Evolutionary conservation across 345 rosid genomes (phyloP).

Genomic region (Hirschfeldia incana): DNA sequence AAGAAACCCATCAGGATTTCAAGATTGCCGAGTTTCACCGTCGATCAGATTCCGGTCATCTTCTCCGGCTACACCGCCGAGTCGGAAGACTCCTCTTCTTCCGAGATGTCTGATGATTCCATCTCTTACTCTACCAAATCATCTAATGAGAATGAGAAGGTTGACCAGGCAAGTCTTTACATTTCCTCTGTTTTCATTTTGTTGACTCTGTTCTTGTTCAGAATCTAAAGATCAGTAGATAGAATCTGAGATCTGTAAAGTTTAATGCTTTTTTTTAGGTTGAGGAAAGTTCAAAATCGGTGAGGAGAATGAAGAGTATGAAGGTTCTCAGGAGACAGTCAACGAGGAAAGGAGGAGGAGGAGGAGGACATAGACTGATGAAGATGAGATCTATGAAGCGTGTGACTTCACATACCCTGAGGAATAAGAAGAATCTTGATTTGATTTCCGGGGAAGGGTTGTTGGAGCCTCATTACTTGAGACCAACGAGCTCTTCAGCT

Average conservation of each 20-base stretch:
- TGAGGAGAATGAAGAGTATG: constrained; percentile 47
- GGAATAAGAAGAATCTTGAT: constrained; percentile 20
- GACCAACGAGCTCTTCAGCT: constrained; percentile 41
- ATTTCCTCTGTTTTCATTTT: not conserved
- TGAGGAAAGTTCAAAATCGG: constrained; percentile 49
- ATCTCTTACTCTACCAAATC: constrained; percentile 36
- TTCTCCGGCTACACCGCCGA: constrained; percentile 43
- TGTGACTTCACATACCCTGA: constrained; percentile 24
- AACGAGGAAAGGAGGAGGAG: constrained; percentile 48
- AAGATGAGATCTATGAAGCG: constrained; percentile 49
- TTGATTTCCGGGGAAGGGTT: not conserved
- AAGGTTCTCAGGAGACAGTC: constrained; percentile 49
- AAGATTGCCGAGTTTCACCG: constrained; percentile 42
- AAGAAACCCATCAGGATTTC: constrained; percentile 49
- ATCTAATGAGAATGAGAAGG: constrained; percentile 25
- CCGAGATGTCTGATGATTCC: constrained; percentile 40
- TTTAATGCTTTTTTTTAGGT: not conserved
- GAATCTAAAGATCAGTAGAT: constrained; percentile 11
- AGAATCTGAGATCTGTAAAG: constrained; percentile 29
- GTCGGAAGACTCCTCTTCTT: constrained; percentile 41
- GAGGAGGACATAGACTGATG: constrained; percentile 23
- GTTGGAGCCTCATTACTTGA: constrained; percentile 36
- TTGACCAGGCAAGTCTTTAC: constrained; percentile 28
- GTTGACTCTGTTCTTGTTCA: constrained; percentile 20
- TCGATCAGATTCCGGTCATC: constrained; percentile 30